Evolutionary conservation across 2,329 filamentous ascomycete genomes (phyloP).

Genomic region (Botryotinia narcissicola): DNA sequence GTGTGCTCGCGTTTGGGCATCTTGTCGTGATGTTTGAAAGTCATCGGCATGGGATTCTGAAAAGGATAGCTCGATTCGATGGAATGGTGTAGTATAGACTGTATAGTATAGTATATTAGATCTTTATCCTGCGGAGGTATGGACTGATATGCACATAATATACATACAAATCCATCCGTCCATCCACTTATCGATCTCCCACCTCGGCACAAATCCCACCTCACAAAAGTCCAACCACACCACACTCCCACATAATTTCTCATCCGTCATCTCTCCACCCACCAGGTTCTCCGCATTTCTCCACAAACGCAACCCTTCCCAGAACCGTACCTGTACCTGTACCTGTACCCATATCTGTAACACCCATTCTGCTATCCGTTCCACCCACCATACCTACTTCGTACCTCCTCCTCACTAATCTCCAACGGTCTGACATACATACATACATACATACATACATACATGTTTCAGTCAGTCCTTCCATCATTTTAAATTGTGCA

Average conservation of each 20-base stretch:
- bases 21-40: not conserved
- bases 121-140: no score
- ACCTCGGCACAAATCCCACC: no score
- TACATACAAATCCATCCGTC: not conserved
- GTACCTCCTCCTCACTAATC: not conserved
- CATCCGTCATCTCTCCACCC: not conserved
- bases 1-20: not conserved
- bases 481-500: not conserved
- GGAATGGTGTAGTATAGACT: no score
- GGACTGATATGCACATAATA: not conserved
- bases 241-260: not conserved
- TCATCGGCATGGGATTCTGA: not conserved
- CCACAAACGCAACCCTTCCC: not conserved
- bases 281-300: not conserved
- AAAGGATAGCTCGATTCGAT: no score
- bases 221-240: not conserved
- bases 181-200: no score
- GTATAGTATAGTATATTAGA: not conserved
- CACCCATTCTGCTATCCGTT: not conserved
- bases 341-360: not conserved
- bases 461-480: not conserved
- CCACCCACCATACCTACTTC: not conserved
- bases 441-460: not conserved
- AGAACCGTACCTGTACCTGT: not conserved
- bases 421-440: not conserved